phyloP scores from a whole-genome alignment of 768 basidiomycete species.

The Pulveroboletus sp. region DNA sequence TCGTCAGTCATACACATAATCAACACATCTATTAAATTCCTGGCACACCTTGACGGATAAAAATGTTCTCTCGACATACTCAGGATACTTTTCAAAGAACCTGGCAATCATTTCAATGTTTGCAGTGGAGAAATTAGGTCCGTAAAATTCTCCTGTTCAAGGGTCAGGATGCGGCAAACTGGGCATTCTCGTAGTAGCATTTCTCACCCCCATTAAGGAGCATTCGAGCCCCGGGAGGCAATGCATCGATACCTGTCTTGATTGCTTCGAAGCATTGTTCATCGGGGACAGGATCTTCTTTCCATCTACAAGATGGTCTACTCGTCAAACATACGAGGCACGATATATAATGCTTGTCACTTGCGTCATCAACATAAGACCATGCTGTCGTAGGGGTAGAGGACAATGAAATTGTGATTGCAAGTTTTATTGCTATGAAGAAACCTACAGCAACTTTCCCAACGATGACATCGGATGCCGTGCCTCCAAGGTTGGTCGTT shows the following conservation, averaged over 20 bases:
- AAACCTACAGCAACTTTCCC: conserved; percentile 37
- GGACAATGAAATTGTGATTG: background rate
- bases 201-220: conserved; percentile 53
- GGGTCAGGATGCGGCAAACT: background rate
- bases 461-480: conserved; percentile 35
- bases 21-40: background rate
- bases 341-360: background rate
- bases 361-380: conserved; percentile 42
- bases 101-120: conserved; percentile 49
- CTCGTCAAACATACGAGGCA: background rate
- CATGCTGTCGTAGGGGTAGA: background rate
- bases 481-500: conserved; percentile 37
- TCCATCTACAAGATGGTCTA: background rate
- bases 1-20: background rate
- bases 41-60: conserved; percentile 32
- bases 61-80: conserved; percentile 33
- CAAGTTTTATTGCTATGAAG: background rate
- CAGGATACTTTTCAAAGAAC: conserved; percentile 46
- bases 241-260: conserved; percentile 38
- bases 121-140: conserved; percentile 34
- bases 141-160: conserved; percentile 55
- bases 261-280: conserved; percentile 44
- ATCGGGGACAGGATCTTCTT: background rate
- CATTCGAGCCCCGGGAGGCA: conserved; percentile 45
- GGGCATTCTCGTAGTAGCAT: background rate